These are phyloP conservation scores for Erodium moschatum DNA, from an alignment of 441 rosid genomes.

Conservation along the genomic window DNA sequence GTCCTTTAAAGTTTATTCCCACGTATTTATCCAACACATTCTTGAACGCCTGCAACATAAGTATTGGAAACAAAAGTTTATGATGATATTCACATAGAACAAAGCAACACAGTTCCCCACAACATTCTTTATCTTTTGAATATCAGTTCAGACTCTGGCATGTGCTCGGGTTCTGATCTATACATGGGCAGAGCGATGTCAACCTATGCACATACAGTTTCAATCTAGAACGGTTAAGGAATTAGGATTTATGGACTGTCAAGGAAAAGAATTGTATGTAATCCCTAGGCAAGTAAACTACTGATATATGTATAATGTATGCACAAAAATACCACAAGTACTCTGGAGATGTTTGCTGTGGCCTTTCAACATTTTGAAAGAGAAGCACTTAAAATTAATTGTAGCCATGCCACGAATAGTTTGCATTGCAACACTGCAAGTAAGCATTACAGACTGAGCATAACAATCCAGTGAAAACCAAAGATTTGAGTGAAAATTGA, in stretches of 20 bases:
- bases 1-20: slow-evolving; percentile 39
- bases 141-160: neutral
- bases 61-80: slow-evolving; percentile 10
- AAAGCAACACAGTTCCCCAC: slow-evolving; percentile 18
- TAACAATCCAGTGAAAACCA: neutral
- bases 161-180: neutral
- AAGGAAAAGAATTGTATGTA: neutral
- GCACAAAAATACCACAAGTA: neutral
- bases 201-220: neutral
- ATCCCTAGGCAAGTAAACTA: neutral
- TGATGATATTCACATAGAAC: slow-evolving; percentile 5
- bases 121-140: slow-evolving; percentile 15
- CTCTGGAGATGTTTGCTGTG: neutral
- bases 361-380: neutral
- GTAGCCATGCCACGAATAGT: neutral
- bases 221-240: neutral
- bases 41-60: slow-evolving; percentile 57
- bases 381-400: neutral
- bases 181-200: neutral
- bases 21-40: slow-evolving; percentile 51
- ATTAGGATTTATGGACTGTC: neutral
- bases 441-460: neutral
- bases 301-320: neutral
- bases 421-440: neutral
- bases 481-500: too few species aligned